Evolutionary conservation across 345 rosid species (phyloP).

Genomic region (Hibiscus mutabilis): DNA sequence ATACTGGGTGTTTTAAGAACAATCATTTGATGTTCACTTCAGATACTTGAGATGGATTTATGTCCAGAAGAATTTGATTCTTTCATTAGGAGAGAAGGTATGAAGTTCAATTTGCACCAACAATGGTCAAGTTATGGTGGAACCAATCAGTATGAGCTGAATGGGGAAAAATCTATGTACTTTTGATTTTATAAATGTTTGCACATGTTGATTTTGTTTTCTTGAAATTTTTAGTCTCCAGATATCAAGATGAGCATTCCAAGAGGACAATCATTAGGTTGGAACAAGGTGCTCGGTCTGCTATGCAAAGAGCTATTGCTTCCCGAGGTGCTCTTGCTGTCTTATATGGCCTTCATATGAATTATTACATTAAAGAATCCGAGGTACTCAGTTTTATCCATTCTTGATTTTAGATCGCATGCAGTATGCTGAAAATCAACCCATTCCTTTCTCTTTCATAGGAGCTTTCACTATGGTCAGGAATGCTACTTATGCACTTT

Average conservation of each 20-base stretch:
- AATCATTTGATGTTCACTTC: slow-evolving; percentile 13
- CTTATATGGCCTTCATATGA: slow-evolving; percentile 49
- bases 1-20: neutral
- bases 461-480: neutral
- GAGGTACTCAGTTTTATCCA: slow-evolving; percentile 41
- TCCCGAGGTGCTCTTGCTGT: slow-evolving; percentile 60
- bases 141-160: neutral
- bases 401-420: neutral
- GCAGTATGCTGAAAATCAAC: neutral
- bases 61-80: slow-evolving; percentile 39
- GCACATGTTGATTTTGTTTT: slow-evolving; percentile 3
- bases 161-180: neutral
- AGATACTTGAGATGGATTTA: slow-evolving; percentile 52
- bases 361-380: slow-evolving; percentile 50
- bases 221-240: slow-evolving; percentile 31
- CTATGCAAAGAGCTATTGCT: slow-evolving; percentile 50
- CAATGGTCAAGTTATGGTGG: neutral
- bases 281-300: slow-evolving; percentile 56
- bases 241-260: slow-evolving; percentile 43
- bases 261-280: slow-evolving; percentile 48
- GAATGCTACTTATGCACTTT: neutral
- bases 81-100: slow-evolving; percentile 36
- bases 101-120: neutral
- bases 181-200: neutral
- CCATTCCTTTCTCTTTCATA: neutral